These are phyloP conservation scores for Hypoxylon crocopeplum DNA, from an alignment of 495 filamentous ascomycete genomes.

Conservation along the genomic window DNA sequence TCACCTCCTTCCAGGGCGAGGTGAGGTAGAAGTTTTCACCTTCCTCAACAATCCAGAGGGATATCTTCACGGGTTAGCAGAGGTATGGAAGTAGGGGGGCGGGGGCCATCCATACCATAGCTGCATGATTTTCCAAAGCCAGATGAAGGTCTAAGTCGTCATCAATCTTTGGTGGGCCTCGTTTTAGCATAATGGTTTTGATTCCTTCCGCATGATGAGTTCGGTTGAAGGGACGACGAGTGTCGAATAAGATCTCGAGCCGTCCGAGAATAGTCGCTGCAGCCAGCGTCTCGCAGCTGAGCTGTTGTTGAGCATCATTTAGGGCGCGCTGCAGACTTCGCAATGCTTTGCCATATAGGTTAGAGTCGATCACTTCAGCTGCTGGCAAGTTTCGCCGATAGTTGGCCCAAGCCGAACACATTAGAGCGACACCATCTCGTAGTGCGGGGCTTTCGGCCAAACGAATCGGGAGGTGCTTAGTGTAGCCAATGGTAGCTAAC, in stretches of 20 bases:
- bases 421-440: conserved; percentile 21
- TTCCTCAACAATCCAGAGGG: conserved; percentile 12
- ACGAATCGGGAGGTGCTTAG: conserved; percentile 17
- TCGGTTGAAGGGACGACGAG: conserved; percentile 2
- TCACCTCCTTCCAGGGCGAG: conserved; percentile 10
- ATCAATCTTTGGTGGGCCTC: conserved; percentile 13
- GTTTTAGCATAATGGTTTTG: conserved; percentile 3
- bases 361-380: conserved; percentile 10
- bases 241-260: conserved; percentile 18
- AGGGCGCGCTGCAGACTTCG: conserved; percentile 25
- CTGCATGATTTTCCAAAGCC: conserved; percentile 24
- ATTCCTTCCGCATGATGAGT: conserved; percentile 12
- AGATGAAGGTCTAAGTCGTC: conserved; percentile 24
- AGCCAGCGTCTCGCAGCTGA: conserved; percentile 21
- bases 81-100: neutral
- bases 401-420: conserved; percentile 27
- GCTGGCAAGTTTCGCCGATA: conserved; percentile 4
- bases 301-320: neutral
- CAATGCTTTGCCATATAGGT: conserved; percentile 23
- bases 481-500: conserved; percentile 5
- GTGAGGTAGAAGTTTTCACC: conserved; percentile 26
- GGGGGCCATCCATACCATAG: neutral
- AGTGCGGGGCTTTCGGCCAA: conserved; percentile 26
- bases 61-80: conserved; percentile 10
- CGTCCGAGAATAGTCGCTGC: conserved; percentile 15